A percentile compares a stretch with the other conserved stretches of the same genome.
Conservation (phyloP, 306 rosid species). For the Cotoneaster glaucophyllus region DNA sequence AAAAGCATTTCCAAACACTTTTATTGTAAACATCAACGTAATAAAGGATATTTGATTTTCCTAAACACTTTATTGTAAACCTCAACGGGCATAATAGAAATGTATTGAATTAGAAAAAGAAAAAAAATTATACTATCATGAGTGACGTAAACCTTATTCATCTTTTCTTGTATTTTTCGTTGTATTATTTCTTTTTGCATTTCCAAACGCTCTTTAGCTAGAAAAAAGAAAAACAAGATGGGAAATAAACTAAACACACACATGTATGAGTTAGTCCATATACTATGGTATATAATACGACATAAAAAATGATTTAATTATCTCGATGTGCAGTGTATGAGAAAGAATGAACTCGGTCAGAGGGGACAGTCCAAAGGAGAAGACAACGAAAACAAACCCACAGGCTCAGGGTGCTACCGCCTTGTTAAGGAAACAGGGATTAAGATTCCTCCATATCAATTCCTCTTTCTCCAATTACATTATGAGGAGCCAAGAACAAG, state of each 20-base stretch:
- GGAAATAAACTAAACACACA: background rate
- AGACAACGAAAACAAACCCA: conserved; percentile 28
- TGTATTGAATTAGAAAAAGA: no score
- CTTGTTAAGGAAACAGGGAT: conserved; percentile 30
- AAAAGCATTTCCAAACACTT: no score
- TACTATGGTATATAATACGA: background rate
- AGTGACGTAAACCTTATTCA: no score
- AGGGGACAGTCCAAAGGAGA: conserved; percentile 32
- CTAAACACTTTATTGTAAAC: no score
- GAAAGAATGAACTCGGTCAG: conserved; percentile 17
- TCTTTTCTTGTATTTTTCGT: no score
- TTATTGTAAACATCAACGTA: no score
- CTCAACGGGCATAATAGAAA: no score
- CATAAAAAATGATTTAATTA: background rate
- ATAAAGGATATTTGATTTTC: no score
- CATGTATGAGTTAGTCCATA: background rate
- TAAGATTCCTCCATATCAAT: conserved; percentile 46
- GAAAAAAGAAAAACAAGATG: background rate
- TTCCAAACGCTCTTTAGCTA: no score
- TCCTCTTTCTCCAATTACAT: conserved; percentile 7
- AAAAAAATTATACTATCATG: no score
- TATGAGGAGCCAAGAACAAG: conserved; percentile 16
- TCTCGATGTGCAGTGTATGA: conserved; percentile 20
- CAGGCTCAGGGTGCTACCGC: conserved; percentile 8
- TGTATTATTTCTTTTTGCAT: no score